Conservation (phyloP, 106 monocot species). For the Dioscorea alata region DNA sequence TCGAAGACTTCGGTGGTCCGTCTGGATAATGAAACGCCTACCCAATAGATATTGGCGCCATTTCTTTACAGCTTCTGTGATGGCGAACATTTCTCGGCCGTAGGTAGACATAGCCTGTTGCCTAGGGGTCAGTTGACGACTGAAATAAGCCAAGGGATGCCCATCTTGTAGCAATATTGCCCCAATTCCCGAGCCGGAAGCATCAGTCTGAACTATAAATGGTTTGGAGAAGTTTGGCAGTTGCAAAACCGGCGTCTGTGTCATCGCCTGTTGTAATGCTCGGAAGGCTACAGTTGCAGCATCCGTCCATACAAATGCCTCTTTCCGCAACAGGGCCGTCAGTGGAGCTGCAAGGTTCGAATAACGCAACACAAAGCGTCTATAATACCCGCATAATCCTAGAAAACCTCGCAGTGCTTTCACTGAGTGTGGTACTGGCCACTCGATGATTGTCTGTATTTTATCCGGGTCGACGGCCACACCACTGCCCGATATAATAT, state of each 20-base stretch:
- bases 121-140: background rate
- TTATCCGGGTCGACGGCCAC: background rate
- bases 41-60: constrained; percentile 16
- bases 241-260: constrained; percentile 2
- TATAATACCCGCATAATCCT: constrained; percentile 10
- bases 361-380: constrained; percentile 4
- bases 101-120: background rate
- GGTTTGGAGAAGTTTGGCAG: constrained; percentile 4
- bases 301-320: no score
- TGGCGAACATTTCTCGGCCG: no score
- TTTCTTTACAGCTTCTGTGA: background rate
- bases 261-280: background rate
- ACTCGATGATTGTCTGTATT: background rate
- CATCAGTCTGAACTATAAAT: constrained; percentile 3
- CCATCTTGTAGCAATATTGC: background rate
- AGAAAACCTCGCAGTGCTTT: constrained; percentile 7
- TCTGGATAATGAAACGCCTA: constrained; percentile 3
- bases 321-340: constrained; percentile 10
- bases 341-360: constrained; percentile 1
- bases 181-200: constrained; percentile 8
- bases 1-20: constrained; percentile 20
- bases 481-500: no score
- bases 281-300: background rate
- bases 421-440: background rate
- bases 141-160: background rate